phyloP scores from a whole-genome alignment of 2,329 filamentous ascomycete genomes.

The Diaporthe citri region DNA sequence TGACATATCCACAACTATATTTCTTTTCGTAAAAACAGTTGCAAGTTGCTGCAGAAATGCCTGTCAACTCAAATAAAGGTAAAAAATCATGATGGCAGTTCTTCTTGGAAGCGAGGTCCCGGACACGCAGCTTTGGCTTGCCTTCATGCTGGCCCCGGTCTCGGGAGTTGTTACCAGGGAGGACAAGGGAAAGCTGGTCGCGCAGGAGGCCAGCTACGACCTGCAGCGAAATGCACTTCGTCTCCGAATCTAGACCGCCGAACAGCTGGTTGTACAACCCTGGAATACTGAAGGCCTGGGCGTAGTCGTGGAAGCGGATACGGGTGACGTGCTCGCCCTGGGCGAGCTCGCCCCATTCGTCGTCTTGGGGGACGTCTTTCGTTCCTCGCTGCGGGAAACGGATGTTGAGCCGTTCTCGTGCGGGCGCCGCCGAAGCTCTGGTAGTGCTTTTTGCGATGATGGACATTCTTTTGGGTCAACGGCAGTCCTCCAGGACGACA shows the following conservation, averaged over 20 bases:
- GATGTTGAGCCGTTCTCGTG: not conserved
- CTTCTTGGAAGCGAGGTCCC: conserved; percentile 11
- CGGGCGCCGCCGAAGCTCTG: not conserved
- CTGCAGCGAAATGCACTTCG: conserved; percentile 16
- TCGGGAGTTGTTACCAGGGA: not conserved
- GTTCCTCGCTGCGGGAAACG: conserved; percentile 23
- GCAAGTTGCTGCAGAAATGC: too few species aligned
- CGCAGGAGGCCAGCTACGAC: conserved; percentile 20
- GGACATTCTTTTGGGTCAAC: not conserved
- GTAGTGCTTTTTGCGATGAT: not conserved
- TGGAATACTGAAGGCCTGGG: conserved; percentile 29
- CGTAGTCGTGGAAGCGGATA: conserved; percentile 36
- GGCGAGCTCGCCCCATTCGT: conserved; percentile 28
- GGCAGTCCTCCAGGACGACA: not conserved
- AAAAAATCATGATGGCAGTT: too few species aligned
- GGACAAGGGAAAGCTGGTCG: not conserved
- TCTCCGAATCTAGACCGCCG: conserved; percentile 25
- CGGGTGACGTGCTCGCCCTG: conserved; percentile 9
- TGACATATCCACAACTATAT: too few species aligned
- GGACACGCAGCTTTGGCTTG: not conserved
- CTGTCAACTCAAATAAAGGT: too few species aligned
- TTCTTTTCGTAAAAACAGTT: too few species aligned
- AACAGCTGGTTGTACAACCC: conserved; percentile 32
- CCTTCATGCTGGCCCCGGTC: rapidly evolving
- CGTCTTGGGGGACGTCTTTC: conserved; percentile 5